Conservation (phyloP, 1,139 yeast species). For the Sugiyamaella grinbergsii region DNA sequence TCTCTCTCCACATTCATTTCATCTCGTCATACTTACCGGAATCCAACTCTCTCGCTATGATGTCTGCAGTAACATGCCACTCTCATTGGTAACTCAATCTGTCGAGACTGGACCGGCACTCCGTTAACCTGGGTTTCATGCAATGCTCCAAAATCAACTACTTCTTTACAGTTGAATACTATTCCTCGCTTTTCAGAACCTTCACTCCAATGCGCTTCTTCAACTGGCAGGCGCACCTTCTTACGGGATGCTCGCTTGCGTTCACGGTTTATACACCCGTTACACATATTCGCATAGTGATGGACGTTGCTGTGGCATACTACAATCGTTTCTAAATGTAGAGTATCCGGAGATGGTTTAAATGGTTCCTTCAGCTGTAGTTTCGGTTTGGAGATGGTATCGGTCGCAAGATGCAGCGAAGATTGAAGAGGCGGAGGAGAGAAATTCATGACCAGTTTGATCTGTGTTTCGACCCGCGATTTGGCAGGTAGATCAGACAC, state of each 20-base stretch:
- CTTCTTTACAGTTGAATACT: slow-evolving; percentile 84
- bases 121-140: slow-evolving; percentile 33
- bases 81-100: slow-evolving; percentile 68
- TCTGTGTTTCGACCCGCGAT: slow-evolving; percentile 91
- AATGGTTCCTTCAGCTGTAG: slow-evolving; percentile 55
- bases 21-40: slow-evolving; percentile 48
- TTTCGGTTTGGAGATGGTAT: slow-evolving; percentile 80
- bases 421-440: slow-evolving; percentile 74
- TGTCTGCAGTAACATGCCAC: slow-evolving; percentile 95
- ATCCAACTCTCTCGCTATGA: slow-evolving; percentile 80
- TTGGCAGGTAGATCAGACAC: slow-evolving; percentile 67
- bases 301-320: slow-evolving; percentile 40
- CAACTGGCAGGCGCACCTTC: slow-evolving; percentile 66
- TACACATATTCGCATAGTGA: slow-evolving; percentile 71
- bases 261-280: slow-evolving; percentile 84
- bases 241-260: slow-evolving; percentile 77
- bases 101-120: slow-evolving; percentile 45
- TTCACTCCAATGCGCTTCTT: slow-evolving; percentile 74
- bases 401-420: slow-evolving; percentile 74
- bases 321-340: slow-evolving; percentile 42
- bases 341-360: slow-evolving; percentile 35
- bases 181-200: slow-evolving; percentile 75
- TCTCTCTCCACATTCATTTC: not conserved
- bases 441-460: slow-evolving; percentile 65
- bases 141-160: slow-evolving; percentile 67